Evolutionary conservation across 1,139 yeast species (phyloP).

Genomic region (Sugiyamaella castrensis): DNA sequence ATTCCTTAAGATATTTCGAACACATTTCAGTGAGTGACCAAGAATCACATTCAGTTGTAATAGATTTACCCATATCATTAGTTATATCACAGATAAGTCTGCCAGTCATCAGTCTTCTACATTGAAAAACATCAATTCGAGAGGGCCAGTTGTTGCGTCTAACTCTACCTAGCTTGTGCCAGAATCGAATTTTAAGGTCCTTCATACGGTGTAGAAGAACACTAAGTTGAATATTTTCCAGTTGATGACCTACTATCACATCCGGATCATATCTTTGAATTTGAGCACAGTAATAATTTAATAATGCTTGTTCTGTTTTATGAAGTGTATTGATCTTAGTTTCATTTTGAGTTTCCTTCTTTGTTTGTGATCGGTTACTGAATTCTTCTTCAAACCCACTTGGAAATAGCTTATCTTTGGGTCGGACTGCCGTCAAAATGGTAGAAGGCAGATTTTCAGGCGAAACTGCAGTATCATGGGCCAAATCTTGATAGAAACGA

Average conservation of each 20-base stretch:
- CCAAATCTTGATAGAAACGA: constrained; percentile 54
- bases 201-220: constrained; percentile 79
- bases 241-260: constrained; percentile 79
- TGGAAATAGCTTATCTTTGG: constrained; percentile 60
- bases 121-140: constrained; percentile 44
- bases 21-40: constrained; percentile 96
- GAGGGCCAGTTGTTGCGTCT: constrained; percentile 67
- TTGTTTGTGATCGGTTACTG: constrained; percentile 13
- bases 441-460: constrained; percentile 34
- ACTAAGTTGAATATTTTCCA: constrained; percentile 76
- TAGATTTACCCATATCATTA: constrained; percentile 91
- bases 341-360: constrained; percentile 17
- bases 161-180: constrained; percentile 86
- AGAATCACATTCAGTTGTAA: constrained; percentile 89
- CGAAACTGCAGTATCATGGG: constrained; percentile 54
- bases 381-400: constrained; percentile 59
- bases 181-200: constrained; percentile 61
- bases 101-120: constrained; percentile 74
- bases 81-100: constrained; percentile 89
- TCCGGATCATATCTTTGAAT: constrained; percentile 82
- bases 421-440: constrained; percentile 68
- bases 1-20: constrained; percentile 62
- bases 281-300: constrained; percentile 64
- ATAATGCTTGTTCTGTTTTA: constrained; percentile 69
- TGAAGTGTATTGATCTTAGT: constrained; percentile 25